A percentile compares a stretch with the other conserved stretches of the same genome.
Conservation (phyloP, 257 asterid species). For the Ligustrum vulgare region DNA sequence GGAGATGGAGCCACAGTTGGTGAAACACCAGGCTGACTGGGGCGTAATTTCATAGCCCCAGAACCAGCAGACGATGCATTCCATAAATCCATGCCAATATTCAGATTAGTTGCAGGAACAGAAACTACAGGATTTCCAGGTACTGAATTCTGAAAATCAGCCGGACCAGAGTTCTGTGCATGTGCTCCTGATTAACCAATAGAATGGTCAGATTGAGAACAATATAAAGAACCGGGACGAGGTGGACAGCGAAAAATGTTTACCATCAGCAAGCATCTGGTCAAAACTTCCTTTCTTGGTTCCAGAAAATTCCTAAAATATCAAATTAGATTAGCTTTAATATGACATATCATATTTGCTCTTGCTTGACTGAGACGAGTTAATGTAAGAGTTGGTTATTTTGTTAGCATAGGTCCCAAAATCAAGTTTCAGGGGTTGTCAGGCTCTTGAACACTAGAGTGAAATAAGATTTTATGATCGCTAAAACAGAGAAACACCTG, state of each 20-base stretch:
- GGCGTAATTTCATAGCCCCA: slow-evolving; percentile 61
- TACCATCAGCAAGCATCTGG: slow-evolving; percentile 97
- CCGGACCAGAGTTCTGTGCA: slow-evolving; percentile 52
- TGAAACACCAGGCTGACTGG: slow-evolving; percentile 54
- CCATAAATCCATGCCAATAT: slow-evolving; percentile 95
- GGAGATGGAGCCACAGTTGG: slow-evolving; percentile 49
- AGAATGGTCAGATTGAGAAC: slow-evolving; percentile 11
- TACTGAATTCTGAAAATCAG: slow-evolving; percentile 51
- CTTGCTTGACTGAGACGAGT: neutral
- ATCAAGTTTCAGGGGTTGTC: neutral
- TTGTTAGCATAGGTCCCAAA: neutral
- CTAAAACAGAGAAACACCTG: slow-evolving; percentile 40
- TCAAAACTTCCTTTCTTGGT: slow-evolving; percentile 87
- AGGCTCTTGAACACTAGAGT: slow-evolving; percentile 4
- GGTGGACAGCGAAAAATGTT: slow-evolving; percentile 20
- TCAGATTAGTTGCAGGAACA: slow-evolving; percentile 70
- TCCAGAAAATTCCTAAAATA: slow-evolving; percentile 60
- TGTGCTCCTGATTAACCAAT: slow-evolving; percentile 57
- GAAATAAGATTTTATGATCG: slow-evolving; percentile 1
- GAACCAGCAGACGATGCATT: slow-evolving; percentile 70
- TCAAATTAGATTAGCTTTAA: slow-evolving; percentile 27
- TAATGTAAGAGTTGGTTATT: neutral
- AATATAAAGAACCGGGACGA: slow-evolving; percentile 2
- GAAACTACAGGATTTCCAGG: slow-evolving; percentile 70
- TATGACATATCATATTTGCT: neutral